These are phyloP conservation scores for Phanerodontia chrysosporium DNA, from an alignment of 768 basidiomycete species.

Conservation along the genomic window DNA sequence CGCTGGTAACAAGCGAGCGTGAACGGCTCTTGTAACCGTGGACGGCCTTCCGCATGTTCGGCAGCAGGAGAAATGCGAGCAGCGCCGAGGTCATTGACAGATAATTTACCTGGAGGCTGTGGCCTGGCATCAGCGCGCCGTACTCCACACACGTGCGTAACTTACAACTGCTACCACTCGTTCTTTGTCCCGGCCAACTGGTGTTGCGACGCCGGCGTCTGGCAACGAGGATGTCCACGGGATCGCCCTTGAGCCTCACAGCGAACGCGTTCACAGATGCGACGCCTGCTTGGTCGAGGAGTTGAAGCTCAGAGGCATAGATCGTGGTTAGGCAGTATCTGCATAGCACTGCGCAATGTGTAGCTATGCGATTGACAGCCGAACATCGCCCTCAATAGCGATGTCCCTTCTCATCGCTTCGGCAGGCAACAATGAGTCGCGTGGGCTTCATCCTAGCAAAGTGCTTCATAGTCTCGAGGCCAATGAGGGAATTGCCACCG, in stretches of 20 bases:
- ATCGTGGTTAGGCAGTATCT: constrained; percentile 17
- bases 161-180: constrained; percentile 26
- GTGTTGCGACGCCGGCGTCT: too few species aligned
- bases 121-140: not conserved
- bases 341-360: not conserved
- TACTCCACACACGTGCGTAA: not conserved
- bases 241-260: constrained; percentile 16
- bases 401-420: constrained; percentile 30
- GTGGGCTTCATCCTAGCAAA: constrained; percentile 41
- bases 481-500: constrained; percentile 48
- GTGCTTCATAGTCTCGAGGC: constrained; percentile 43
- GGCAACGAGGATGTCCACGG: constrained; percentile 27
- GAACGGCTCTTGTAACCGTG: not conserved
- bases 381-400: constrained; percentile 31
- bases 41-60: constrained; percentile 38
- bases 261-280: constrained; percentile 24
- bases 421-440: constrained; percentile 35
- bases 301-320: constrained; percentile 14
- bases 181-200: too few species aligned
- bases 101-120: constrained; percentile 45
- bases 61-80: constrained; percentile 38
- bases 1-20: constrained; percentile 9
- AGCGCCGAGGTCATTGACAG: constrained; percentile 34
- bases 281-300: constrained; percentile 24
- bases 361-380: not conserved